These are phyloP conservation scores for Pestalotiopsis sp. DNA, from an alignment of 2,329 filamentous ascomycete species.

Conservation along the genomic window DNA sequence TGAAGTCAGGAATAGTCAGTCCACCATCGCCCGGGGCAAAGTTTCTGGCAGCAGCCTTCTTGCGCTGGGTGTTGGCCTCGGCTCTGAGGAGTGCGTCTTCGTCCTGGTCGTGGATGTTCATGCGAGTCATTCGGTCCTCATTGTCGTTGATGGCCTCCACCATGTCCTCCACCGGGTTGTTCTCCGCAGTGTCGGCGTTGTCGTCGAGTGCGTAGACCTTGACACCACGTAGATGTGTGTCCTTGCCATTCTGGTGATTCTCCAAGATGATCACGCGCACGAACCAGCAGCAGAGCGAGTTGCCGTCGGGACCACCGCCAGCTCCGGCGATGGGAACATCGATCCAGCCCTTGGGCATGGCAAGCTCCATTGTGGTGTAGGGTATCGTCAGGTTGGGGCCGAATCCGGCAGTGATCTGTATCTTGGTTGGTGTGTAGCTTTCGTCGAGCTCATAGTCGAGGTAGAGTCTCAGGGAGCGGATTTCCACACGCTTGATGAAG, in stretches of 20 bases:
- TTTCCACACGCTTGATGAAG: constrained; percentile 81
- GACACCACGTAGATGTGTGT: constrained; percentile 93
- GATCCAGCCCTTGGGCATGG: constrained; percentile 85
- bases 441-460: constrained; percentile 94
- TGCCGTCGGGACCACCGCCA: constrained; percentile 65
- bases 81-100: constrained; percentile 33
- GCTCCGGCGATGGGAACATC: constrained; percentile 68
- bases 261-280: constrained; percentile 90
- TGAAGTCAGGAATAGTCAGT: constrained; percentile 39
- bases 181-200: constrained; percentile 40
- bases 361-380: constrained; percentile 79
- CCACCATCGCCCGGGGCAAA: constrained; percentile 35
- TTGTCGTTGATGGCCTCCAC: constrained; percentile 33
- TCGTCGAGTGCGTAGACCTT: constrained; percentile 75
- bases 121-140: constrained; percentile 26
- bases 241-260: constrained; percentile 99
- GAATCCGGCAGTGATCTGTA: constrained; percentile 85
- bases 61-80: constrained; percentile 31
- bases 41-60: constrained; percentile 29
- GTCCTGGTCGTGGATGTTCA: constrained; percentile 33
- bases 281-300: constrained; percentile 83
- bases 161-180: constrained; percentile 38
- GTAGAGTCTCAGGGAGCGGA: constrained; percentile 78
- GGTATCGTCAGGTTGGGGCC: constrained; percentile 90
- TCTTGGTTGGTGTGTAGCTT: constrained; percentile 93